Evolutionary conservation across 164 flowering plant species (phyloP), one percentile per base, ranked within the genome.

Genomic region (Piper longum): DNA sequence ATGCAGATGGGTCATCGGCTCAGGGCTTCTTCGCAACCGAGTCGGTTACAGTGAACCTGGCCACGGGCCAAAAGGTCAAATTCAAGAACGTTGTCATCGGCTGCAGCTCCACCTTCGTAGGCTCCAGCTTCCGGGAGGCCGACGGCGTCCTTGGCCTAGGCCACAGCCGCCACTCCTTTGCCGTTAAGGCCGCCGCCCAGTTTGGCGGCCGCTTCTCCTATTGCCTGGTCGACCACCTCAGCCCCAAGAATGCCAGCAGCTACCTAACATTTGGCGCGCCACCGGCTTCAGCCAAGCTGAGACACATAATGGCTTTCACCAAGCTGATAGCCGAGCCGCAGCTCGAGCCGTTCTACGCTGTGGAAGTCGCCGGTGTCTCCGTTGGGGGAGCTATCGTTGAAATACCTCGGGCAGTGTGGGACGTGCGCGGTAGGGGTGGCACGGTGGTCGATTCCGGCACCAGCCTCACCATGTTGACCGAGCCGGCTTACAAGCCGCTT

Each of bases 91-190:
- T 82, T 18, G 58, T 83, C 16, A 60, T 89, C 0, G 96, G 96
- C 0, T 89, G 96, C 76, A 82, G 78, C 54, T 42, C 71, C 45
- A 7, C 73, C 0, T 57, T 59, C 66, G 11, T 11, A 1, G 89
- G 87, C 7, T 58, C 41, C 4, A 69, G 66, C 60, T 74, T 85
- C 64, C 55, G 65, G 13, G 62, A 44, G 4, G 77, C 82, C 1
- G 89, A 89, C 70, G 96, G 96, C 4, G 79, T 89, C 0, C 41
- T 89, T 54, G 93, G 93, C 0, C 68, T 89, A 39, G 89, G 87
- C 43, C 76, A 66, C 60, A 67, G 75, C 75, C 66, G 64, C 2
- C 17, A 75, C 66, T 76, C 89, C 4, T 83, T 87, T 51, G 75
- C 84, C 1, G 4, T 66, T 2, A 72, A 67, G 44, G 85, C 81